These are phyloP conservation scores for Prunus armeniaca DNA, from an alignment of 306 rosid genomes.

Conservation along the genomic window DNA sequence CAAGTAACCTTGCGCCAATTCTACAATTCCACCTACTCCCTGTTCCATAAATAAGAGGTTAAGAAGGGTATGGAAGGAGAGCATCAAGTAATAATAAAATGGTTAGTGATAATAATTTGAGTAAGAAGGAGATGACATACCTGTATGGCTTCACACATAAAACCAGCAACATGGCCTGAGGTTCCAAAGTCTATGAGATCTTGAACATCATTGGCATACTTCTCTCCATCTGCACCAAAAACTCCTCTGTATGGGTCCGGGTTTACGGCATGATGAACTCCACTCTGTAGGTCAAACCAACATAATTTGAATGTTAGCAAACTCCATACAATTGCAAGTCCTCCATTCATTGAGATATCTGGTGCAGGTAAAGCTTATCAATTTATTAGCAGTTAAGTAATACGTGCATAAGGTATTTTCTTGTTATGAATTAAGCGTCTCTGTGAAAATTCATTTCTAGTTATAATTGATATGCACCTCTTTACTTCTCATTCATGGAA, in stretches of 20 bases:
- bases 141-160: constrained; percentile 87
- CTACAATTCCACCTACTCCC: constrained; percentile 95
- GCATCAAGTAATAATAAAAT: not conserved
- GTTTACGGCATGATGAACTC: constrained; percentile 87
- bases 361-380: not conserved
- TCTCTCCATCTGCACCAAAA: constrained; percentile 89
- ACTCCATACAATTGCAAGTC: not conserved
- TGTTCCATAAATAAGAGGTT: constrained; percentile 13
- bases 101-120: constrained; percentile 4
- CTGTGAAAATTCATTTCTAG: too few relatives aligned
- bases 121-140: constrained; percentile 25
- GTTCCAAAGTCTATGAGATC: constrained; percentile 87
- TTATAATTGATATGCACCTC: too few relatives aligned
- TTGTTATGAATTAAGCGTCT: too few relatives aligned
- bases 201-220: constrained; percentile 82
- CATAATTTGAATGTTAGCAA: not conserved
- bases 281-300: constrained; percentile 50
- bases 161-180: constrained; percentile 79
- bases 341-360: not conserved
- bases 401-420: not conserved
- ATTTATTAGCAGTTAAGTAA: not conserved
- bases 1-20: constrained; percentile 89
- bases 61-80: not conserved
- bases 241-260: constrained; percentile 95
- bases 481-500: not conserved